Base-by-base conservation (phyloP, 2,329 filamentous ascomycete species). In the Pseudogymnoascus sp. region DNA sequence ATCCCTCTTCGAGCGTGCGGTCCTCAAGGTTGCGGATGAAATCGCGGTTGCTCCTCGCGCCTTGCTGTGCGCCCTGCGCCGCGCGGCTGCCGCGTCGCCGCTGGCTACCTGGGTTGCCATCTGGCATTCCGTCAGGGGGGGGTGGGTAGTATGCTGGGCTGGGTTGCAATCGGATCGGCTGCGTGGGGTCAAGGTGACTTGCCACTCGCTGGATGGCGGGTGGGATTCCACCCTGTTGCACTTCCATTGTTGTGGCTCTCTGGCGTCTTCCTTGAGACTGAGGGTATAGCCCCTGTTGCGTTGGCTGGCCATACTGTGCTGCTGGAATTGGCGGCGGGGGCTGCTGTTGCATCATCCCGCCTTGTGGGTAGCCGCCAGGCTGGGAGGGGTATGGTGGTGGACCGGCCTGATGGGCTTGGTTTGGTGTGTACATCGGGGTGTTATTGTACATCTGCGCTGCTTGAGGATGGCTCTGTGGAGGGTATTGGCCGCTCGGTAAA, bases 81-180 rank as follows among this genome's bases (percentile, higher is more conserved):
- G 84, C 83, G 63, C 92, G 84, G 72, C 91, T 93, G 50, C 90
- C 89, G 73, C 93, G 84, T 71, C 92, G 84, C 43, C 89, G 85
- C 31, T 89, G 82, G 76, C 78, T 84, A 75, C 62, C 78, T 74
- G 56, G 81, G 72, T 73, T 85, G n/a, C 81, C 79, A 65, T 90
- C 84, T 7, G 85, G 82, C 70, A 91, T 87, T 8, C 91, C 90
- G 68, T 98, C 93, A 6, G 89, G 87, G 1, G 93, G 90, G 19
- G 95, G 95, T 10, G 95, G 95, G 70, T 98, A 99, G 76, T 99
- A 99, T 1, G 95, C 95, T 4, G 95, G 95, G 70, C 92, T 97
- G 2, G 95, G 95, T 73, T 99, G 95, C 63, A 98, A 78, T 60
- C 95, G 86, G 71, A 99, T 98, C 0, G 95, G 95, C 65, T 93